A percentile compares a stretch with the other conserved stretches of the same genome.
Conservation (phyloP, 331 rosid species). For the Telfairia occidentalis region DNA sequence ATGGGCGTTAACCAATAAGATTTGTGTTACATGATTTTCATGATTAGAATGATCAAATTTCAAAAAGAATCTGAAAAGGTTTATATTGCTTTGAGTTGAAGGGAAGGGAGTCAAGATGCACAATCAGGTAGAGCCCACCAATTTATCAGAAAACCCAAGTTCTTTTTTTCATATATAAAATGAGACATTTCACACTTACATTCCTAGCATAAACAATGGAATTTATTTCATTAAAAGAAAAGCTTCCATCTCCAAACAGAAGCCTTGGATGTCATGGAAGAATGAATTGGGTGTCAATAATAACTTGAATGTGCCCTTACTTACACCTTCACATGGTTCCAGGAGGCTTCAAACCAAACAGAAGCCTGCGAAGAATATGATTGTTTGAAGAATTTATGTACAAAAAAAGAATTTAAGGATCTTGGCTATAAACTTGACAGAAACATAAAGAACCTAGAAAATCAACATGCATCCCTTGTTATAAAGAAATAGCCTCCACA, state of each 20-base stretch:
- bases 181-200: background rate
- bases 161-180: background rate
- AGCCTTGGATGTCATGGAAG: background rate
- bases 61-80: background rate
- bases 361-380: constrained; percentile 22
- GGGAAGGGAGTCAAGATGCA: constrained; percentile 6
- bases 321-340: constrained; percentile 24
- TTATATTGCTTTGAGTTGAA: constrained; percentile 7
- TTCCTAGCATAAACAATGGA: background rate
- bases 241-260: background rate
- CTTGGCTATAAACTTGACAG: constrained; percentile 18
- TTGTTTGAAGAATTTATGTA: constrained; percentile 41
- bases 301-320: constrained; percentile 12
- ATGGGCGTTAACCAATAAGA: background rate
- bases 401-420: constrained; percentile 49
- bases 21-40: background rate
- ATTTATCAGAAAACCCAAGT: background rate
- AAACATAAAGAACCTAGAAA: constrained; percentile 18
- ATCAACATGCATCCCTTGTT: constrained; percentile 26
- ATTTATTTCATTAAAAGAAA: background rate
- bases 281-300: constrained; percentile 14
- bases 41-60: constrained; percentile 3
- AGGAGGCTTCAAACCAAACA: constrained; percentile 18
- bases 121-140: background rate
- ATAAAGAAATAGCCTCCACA: constrained; percentile 21